phyloP scores from a whole-genome alignment of 305 asterid species.

The Rubia peregrina region DNA sequence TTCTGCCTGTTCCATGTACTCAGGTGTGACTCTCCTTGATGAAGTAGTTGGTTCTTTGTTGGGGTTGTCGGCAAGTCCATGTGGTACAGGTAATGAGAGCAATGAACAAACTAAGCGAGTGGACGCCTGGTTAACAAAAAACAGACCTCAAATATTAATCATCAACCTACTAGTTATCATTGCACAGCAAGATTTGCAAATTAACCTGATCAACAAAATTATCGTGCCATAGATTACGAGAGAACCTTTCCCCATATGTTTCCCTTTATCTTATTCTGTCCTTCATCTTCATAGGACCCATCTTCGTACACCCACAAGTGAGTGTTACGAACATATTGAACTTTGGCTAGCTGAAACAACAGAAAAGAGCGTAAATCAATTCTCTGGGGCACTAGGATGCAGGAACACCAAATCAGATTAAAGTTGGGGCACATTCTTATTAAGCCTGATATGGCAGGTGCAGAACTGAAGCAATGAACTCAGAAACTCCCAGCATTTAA shows the following conservation, averaged over 20 bases:
- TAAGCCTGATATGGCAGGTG: background rate
- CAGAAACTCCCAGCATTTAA: background rate
- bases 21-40: conserved; percentile 25
- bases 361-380: conserved; percentile 17
- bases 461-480: background rate
- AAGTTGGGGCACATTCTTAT: background rate
- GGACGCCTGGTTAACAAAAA: conserved; percentile 57
- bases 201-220: conserved; percentile 2
- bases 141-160: conserved; percentile 28
- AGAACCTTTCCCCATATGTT: conserved; percentile 77
- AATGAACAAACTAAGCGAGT: conserved; percentile 61
- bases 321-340: conserved; percentile 62
- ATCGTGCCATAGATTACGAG: conserved; percentile 10
- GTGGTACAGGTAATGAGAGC: conserved; percentile 68
- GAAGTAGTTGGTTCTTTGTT: conserved; percentile 29
- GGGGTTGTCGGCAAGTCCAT: conserved; percentile 28
- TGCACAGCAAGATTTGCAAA: background rate
- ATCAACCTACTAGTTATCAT: conserved; percentile 7
- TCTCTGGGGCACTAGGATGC: conserved; percentile 2
- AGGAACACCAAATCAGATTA: background rate
- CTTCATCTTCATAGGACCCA: conserved; percentile 88
- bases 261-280: conserved; percentile 77
- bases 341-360: conserved; percentile 61
- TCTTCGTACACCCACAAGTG: conserved; percentile 87
- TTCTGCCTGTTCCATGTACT: conserved; percentile 38